Evolutionary conservation across 208 protist species (phyloP), one percentile per base, ranked within the genome.

Genomic region (Trypanosoma rangeli): DNA sequence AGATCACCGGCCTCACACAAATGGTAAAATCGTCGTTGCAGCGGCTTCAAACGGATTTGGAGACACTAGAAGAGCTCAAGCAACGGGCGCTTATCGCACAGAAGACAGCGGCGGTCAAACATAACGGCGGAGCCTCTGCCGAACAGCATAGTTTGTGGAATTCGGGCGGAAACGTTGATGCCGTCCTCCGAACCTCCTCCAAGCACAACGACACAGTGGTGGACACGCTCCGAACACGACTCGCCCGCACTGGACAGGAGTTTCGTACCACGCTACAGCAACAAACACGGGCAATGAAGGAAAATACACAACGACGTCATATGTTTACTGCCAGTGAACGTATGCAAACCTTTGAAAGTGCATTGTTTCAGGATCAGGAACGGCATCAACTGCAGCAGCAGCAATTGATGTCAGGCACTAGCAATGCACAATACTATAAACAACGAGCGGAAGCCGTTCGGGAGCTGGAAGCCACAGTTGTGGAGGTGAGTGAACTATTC

Each of bases 401-500:
- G 33, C 76, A 87, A 64, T 73, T 90, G 35, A n/a, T 90, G 26
- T 53, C 76, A 13, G 78, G 70, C n/a, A 79, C 70, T 16, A 71
- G 67, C 15, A 93, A 86, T 79, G 72, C 78, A 16, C 87, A 94
- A 64, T 96, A 97, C 68, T 95, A 92, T 62, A 80, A 83, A 46
- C 84, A 91, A 64, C 86, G 95, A 16, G 78, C 72, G 2, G 84
- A 97, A 39, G 95, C 86, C 12, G 92, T 97, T 54, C 64, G 84
- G 44, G 83, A 93, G 53, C 90, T 98, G 50, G 94, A 97, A 68
- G 86, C 85, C 26, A 86, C 89, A 0, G 93, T 97, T 55, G 80
- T 85, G 57, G 92, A 98, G 67, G 89, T 98, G 8, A 85, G 92
- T 5, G 84, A 92, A 53, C 79, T 97, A 29, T 97, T 98, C 75